These are phyloP conservation scores for Fusarium beomiforme DNA, from an alignment of 2,329 filamentous ascomycete genomes.

Conservation along the genomic window DNA sequence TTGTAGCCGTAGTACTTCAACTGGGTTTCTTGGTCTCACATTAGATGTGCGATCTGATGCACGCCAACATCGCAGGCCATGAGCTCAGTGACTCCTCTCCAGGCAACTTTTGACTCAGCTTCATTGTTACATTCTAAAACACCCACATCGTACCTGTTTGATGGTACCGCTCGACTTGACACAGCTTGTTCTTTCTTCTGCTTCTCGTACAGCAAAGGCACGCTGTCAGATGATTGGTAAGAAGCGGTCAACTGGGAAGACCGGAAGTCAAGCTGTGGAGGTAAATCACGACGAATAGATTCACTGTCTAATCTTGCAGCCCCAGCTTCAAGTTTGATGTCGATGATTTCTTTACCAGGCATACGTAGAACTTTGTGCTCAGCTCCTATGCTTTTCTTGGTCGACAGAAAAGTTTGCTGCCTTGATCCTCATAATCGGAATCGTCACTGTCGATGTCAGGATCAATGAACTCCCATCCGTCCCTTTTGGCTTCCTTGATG, in stretches of 20 bases:
- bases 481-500: not conserved
- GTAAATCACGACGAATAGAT: constrained; percentile 4
- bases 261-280: constrained; percentile 22
- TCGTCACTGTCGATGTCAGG: constrained; percentile 19
- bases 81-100: constrained; percentile 39
- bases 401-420: constrained; percentile 25
- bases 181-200: not conserved
- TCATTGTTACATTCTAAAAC: not conserved
- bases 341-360: not conserved
- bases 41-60: constrained; percentile 36
- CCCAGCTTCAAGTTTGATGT: not conserved
- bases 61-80: constrained; percentile 37
- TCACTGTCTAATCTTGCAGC: constrained; percentile 9
- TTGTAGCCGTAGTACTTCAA: constrained; percentile 8
- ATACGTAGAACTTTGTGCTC: not conserved
- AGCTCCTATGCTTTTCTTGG: constrained; percentile 9
- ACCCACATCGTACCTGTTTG: not conserved
- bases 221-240: not conserved
- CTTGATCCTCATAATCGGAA: constrained; percentile 21
- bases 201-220: not conserved
- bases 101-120: constrained; percentile 14
- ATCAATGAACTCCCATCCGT: not conserved
- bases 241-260: not conserved
- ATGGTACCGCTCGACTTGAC: not conserved
- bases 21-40: not conserved